Conservation (phyloP, 2,329 filamentous ascomycete species). For the Verticillium albo-atrum region DNA sequence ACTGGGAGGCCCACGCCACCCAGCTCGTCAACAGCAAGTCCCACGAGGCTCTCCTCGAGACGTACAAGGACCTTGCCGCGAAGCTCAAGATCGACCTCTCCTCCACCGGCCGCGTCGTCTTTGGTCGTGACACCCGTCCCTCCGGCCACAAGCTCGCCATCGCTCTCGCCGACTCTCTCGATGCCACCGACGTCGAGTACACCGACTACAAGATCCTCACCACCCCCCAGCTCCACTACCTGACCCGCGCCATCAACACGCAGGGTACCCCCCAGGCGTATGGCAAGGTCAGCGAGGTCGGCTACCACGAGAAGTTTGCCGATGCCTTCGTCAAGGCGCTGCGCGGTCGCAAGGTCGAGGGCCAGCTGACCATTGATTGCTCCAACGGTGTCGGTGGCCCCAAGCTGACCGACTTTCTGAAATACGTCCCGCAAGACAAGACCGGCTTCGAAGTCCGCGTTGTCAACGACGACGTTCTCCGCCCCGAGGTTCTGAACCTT, state of each 20-base stretch:
- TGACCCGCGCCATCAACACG: constrained; percentile 92
- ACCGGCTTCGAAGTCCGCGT: constrained; percentile 77
- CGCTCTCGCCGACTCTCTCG: constrained; percentile 74
- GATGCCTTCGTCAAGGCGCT: constrained; percentile 82
- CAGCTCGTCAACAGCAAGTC: constrained; percentile 78
- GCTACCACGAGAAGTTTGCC: constrained; percentile 91
- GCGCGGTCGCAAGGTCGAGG: constrained; percentile 68
- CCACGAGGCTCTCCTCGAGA: constrained; percentile 69
- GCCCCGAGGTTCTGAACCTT: constrained; percentile 82
- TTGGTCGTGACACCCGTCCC: constrained; percentile 87
- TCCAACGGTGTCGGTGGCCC: constrained; percentile 96
- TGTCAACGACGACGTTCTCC: constrained; percentile 88
- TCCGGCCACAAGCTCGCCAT: constrained; percentile 81
- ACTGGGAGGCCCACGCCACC: constrained; percentile 90
- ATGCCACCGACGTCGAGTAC: constrained; percentile 68
- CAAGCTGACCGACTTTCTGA: constrained; percentile 81
- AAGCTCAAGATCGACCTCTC: constrained; percentile 71
- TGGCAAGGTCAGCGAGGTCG: constrained; percentile 80
- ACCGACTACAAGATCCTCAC: constrained; percentile 89
- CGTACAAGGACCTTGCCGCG: constrained; percentile 71
- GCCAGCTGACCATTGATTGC: constrained; percentile 81
- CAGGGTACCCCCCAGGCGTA: constrained; percentile 83
- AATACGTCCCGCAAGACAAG: constrained; percentile 68
- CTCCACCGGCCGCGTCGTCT: constrained; percentile 74
- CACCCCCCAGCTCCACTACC: constrained; percentile 96